Conservation (phyloP, 306 rosid species). For the Cucurbita ficifolia region DNA sequence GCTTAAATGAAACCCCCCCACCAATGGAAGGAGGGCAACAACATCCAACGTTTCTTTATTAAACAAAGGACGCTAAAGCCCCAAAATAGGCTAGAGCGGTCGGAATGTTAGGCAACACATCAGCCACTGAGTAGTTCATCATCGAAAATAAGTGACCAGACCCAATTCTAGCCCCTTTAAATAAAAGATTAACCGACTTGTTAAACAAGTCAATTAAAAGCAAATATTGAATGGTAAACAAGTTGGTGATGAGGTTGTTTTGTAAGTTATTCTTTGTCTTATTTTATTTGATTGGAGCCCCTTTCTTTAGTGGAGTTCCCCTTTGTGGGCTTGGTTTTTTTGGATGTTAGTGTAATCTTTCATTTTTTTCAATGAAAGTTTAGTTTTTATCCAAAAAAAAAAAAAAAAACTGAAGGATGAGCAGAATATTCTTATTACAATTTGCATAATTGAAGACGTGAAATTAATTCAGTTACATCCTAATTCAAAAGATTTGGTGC, state of each 20-base stretch:
- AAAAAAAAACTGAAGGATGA: not conserved
- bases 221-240: not conserved
- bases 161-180: not conserved
- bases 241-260: not conserved
- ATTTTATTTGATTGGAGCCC: too few relatives aligned
- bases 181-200: not conserved
- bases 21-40: too few relatives aligned
- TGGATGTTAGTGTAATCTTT: not conserved
- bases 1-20: too few relatives aligned
- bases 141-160: not conserved
- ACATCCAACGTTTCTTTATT: too few relatives aligned
- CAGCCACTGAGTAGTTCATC: too few relatives aligned
- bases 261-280: not conserved
- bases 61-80: too few relatives aligned
- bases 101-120: too few relatives aligned
- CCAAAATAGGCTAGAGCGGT: too few relatives aligned
- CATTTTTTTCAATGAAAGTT: not conserved
- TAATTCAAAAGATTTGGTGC: not conserved
- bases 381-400: too few relatives aligned
- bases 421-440: not conserved
- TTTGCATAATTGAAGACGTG: not conserved
- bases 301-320: too few relatives aligned
- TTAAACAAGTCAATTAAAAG: not conserved
- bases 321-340: not conserved
- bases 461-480: not conserved